Evolutionary conservation across 768 basidiomycete genomes (phyloP).

Genomic region (Amanita phalloides): DNA sequence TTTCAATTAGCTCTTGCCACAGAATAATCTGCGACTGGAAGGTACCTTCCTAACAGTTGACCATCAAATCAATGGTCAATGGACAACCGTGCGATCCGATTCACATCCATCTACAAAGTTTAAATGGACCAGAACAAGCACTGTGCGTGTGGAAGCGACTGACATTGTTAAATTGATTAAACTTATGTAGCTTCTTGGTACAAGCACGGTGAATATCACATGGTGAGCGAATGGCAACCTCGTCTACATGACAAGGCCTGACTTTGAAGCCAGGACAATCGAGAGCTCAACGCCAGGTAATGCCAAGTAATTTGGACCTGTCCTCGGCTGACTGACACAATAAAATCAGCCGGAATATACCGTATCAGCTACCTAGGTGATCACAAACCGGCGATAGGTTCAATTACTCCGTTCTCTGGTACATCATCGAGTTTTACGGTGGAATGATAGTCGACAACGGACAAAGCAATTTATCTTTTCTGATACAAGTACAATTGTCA

Average conservation of each 20-base stretch:
- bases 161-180: not conserved
- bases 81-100: slow-evolving; percentile 55
- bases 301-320: slow-evolving; percentile 9
- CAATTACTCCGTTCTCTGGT: slow-evolving; percentile 53
- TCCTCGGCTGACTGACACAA: not conserved
- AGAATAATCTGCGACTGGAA: slow-evolving; percentile 75
- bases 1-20: not conserved
- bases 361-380: slow-evolving; percentile 67
- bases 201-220: slow-evolving; percentile 53
- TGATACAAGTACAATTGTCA: too few relatives aligned
- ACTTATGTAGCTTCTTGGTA: slow-evolving; percentile 35
- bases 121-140: slow-evolving; percentile 50
- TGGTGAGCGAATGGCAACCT: slow-evolving; percentile 34
- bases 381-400: slow-evolving; percentile 57
- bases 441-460: slow-evolving; percentile 16
- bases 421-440: slow-evolving; percentile 54
- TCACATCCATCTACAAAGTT: slow-evolving; percentile 72
- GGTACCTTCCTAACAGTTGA: slow-evolving; percentile 66
- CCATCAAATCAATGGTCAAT: slow-evolving; percentile 32
- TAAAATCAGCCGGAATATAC: slow-evolving; percentile 52
- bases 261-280: slow-evolving; percentile 37
- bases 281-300: slow-evolving; percentile 48
- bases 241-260: slow-evolving; percentile 2
- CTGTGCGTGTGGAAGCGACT: slow-evolving; percentile 21
- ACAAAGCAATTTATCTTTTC: too few relatives aligned